A percentile compares a stretch with the other conserved stretches of the same genome.
phyloP scores from a whole-genome alignment of 495 filamentous ascomycete genomes.

The Echria macrotheca region DNA sequence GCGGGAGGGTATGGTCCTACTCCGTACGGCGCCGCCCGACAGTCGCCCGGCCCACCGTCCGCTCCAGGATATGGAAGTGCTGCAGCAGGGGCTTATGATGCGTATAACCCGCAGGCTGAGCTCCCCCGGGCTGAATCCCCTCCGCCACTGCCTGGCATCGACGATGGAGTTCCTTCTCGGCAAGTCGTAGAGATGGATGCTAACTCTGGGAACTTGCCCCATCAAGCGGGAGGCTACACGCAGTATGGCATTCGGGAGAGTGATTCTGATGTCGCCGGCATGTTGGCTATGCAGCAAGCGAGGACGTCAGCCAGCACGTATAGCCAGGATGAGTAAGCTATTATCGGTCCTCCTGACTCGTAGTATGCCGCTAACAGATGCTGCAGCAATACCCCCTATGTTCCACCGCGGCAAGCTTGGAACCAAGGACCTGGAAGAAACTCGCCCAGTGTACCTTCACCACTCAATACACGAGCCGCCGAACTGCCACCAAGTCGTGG shows the following conservation, averaged over 20 bases:
- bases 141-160: constrained; percentile 55
- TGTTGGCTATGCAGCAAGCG: constrained; percentile 62
- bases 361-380: background rate
- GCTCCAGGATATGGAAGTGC: constrained; percentile 35
- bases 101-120: constrained; percentile 37
- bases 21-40: constrained; percentile 28
- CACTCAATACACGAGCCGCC: constrained; percentile 32
- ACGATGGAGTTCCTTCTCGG: constrained; percentile 47
- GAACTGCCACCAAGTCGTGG: constrained; percentile 35
- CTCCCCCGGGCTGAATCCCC: constrained; percentile 56
- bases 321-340: constrained; percentile 66
- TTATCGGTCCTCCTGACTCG: background rate
- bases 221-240: constrained; percentile 34
- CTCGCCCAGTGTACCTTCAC: constrained; percentile 33
- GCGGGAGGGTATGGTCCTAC: constrained; percentile 38
- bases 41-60: constrained; percentile 30
- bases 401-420: constrained; percentile 60
- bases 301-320: constrained; percentile 54
- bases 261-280: constrained; percentile 61
- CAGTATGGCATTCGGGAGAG: constrained; percentile 56
- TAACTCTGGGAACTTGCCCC: constrained; percentile 48
- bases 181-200: constrained; percentile 84
- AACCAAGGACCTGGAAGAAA: constrained; percentile 43
- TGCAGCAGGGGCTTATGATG: constrained; percentile 29
- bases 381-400: constrained; percentile 44